Evolutionary conservation across 768 basidiomycete species (phyloP).

Genomic region (Ramaria rubella): DNA sequence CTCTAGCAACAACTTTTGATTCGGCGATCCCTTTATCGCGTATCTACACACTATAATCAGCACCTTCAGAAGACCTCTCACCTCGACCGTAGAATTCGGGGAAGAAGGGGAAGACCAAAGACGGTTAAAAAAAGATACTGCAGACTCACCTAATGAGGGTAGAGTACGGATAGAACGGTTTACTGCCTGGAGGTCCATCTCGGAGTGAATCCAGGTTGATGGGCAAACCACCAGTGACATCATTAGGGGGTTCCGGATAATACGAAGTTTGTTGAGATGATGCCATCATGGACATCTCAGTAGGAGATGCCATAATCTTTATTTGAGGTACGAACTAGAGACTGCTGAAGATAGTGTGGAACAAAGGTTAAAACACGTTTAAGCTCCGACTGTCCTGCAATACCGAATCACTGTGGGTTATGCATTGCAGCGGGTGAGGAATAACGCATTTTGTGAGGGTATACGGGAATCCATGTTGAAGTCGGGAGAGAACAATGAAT

Average conservation of each 20-base stretch:
- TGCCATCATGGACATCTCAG: conserved; percentile 4
- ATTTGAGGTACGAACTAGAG: not conserved
- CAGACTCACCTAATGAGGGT: conserved; percentile 75
- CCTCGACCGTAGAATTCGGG: conserved; percentile 2
- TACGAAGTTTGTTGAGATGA: conserved; percentile 35
- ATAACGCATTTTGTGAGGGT: too few relatives aligned
- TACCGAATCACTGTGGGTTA: not conserved
- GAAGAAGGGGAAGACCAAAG: not conserved
- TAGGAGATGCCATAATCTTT: conserved; percentile 2
- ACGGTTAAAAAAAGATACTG: conserved; percentile 11
- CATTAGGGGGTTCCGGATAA: conserved; percentile 70
- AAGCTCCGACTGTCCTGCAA: conserved; percentile 9
- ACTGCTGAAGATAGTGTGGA: not conserved
- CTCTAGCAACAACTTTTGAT: conserved; percentile 77
- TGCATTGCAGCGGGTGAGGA: not conserved
- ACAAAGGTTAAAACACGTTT: not conserved
- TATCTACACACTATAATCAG: conserved; percentile 43
- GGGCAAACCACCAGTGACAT: conserved; percentile 77
- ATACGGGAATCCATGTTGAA: too few relatives aligned
- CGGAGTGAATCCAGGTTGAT: conserved; percentile 83
- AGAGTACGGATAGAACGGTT: conserved; percentile 88
- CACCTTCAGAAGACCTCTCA: conserved; percentile 9
- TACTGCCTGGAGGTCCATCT: conserved; percentile 82
- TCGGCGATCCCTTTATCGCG: conserved; percentile 87
- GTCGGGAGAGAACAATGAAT: not conserved